Evolutionary conservation across 2,329 filamentous ascomycete genomes (phyloP).

Genomic region (Fusarium mundagurra): DNA sequence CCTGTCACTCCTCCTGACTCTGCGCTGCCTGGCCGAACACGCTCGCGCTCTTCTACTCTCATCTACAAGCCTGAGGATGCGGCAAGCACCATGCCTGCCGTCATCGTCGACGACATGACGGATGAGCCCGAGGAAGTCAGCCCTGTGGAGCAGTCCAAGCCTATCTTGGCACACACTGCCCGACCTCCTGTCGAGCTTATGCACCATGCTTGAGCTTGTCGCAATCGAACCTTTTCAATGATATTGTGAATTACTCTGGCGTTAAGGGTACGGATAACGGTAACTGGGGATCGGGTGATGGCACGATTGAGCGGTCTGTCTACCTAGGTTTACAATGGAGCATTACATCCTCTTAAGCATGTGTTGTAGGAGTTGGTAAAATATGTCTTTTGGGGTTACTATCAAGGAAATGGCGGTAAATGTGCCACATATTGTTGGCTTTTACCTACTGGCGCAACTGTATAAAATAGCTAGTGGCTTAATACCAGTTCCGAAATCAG

Average conservation of each 20-base stretch:
- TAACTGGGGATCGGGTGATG: constrained; percentile 2
- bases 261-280: constrained; percentile 31
- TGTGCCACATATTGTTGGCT: constrained; percentile 1
- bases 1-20: constrained; percentile 47
- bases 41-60: constrained; percentile 72
- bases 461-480: constrained; percentile 21
- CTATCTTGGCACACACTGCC: constrained; percentile 68
- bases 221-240: neutral
- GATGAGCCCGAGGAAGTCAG: constrained; percentile 60
- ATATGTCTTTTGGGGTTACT: constrained; percentile 12
- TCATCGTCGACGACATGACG: constrained; percentile 74
- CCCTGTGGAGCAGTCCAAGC: constrained; percentile 54
- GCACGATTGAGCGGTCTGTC: constrained; percentile 16
- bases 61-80: constrained; percentile 69
- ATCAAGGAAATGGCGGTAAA: constrained; percentile 9
- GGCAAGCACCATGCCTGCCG: constrained; percentile 68
- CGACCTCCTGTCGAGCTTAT: constrained; percentile 74
- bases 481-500: constrained; percentile 17
- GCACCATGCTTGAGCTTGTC: constrained; percentile 49
- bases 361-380: constrained; percentile 38
- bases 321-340: constrained; percentile 21
- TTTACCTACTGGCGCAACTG: constrained; percentile 19
- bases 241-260: constrained; percentile 26
- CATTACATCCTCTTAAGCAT: constrained; percentile 30
- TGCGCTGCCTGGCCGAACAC: constrained; percentile 44